Evolutionary conservation across 2,329 filamentous ascomycete genomes (phyloP).

Genomic region (Nakataea oryzae): DNA sequence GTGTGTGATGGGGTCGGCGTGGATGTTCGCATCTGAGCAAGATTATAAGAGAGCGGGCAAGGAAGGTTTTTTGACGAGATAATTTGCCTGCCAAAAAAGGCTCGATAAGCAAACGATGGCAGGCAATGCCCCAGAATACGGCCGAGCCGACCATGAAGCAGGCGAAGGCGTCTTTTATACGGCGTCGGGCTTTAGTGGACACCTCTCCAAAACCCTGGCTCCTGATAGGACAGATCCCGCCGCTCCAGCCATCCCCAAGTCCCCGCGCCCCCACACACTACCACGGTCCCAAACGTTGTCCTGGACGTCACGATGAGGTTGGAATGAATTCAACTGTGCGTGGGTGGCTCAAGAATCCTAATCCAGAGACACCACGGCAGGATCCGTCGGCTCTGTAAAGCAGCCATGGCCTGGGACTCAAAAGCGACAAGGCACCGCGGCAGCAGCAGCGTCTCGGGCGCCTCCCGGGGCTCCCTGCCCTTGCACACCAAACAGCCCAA

Average conservation of each 20-base stretch:
- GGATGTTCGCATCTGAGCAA: too few species aligned
- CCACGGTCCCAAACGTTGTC: neutral
- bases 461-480: constrained; percentile 22
- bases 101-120: neutral
- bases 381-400: neutral
- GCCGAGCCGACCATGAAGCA: too few species aligned
- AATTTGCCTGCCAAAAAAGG: too few species aligned
- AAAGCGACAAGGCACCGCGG: constrained; percentile 29
- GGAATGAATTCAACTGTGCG: neutral
- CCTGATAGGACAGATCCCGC: neutral
- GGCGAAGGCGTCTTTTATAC: neutral
- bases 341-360: neutral
- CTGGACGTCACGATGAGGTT: neutral
- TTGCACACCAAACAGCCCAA: constrained; percentile 28
- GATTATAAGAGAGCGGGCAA: too few species aligned
- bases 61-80: too few species aligned
- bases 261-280: neutral
- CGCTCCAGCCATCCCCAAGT: neutral
- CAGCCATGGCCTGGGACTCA: constrained; percentile 27
- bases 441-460: constrained; percentile 30
- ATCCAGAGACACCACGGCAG: neutral
- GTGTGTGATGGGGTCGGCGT: too few species aligned
- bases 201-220: neutral
- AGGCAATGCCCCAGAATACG: neutral
- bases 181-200: neutral